phyloP scores from a whole-genome alignment of 345 rosid species.

The Rhizophora apiculata region DNA sequence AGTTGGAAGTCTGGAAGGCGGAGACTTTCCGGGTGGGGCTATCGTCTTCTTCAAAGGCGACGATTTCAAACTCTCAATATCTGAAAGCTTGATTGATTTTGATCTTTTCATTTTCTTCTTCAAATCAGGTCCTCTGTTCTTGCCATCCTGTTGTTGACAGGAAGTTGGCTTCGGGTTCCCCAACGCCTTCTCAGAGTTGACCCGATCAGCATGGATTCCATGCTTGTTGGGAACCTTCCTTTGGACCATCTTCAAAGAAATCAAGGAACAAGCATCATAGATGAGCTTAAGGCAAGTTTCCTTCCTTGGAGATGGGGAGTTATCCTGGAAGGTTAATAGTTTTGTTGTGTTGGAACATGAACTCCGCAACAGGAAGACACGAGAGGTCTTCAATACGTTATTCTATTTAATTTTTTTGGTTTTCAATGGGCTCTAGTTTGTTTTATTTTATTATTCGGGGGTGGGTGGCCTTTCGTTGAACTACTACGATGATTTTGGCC shows the following conservation, averaged over 20 bases:
- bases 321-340: background rate
- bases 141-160: conserved; percentile 50
- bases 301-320: background rate
- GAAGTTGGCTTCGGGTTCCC: conserved; percentile 45
- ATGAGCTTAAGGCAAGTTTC: background rate
- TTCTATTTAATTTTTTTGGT: conserved; percentile 15
- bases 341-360: conserved; percentile 1
- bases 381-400: conserved; percentile 8
- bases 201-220: conserved; percentile 50
- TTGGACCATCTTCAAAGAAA: conserved; percentile 72
- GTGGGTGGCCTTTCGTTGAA: conserved; percentile 19
- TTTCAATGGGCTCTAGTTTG: background rate
- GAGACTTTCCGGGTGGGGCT: conserved; percentile 50
- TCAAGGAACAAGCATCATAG: conserved; percentile 19
- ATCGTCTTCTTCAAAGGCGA: conserved; percentile 30
- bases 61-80: conserved; percentile 32
- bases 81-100: conserved; percentile 50
- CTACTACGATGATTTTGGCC: background rate
- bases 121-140: conserved; percentile 61
- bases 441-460: conserved; percentile 4
- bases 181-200: conserved; percentile 43
- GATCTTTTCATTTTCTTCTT: conserved; percentile 79
- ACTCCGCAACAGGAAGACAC: background rate
- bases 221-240: conserved; percentile 52
- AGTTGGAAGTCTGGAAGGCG: conserved; percentile 23